Percentiles rank a stretch among this genome's conserved stretches.
Conservation (phyloP, 352 stramenopile genomes). For the Phytopythium sindhum region DNA sequence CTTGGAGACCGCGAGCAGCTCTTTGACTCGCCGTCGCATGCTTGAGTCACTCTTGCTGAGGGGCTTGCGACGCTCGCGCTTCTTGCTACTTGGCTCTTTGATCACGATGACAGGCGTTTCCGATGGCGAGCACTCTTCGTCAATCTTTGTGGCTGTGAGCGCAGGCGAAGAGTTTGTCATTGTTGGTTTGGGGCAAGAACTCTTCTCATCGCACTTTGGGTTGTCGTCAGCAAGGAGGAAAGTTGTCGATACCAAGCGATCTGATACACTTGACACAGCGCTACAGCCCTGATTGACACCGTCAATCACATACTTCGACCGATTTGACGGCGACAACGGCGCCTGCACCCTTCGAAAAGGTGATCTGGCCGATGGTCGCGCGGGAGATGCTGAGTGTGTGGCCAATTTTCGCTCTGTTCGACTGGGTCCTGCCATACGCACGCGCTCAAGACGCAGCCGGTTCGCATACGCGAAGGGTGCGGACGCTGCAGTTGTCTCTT, state of each 20-base stretch:
- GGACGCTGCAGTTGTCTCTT: not conserved
- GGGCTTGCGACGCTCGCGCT: not conserved
- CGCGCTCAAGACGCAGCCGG: conserved; percentile 1
- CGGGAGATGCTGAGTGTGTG: not conserved
- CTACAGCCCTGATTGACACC: not conserved
- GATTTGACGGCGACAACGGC: not conserved
- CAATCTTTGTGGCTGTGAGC: not conserved
- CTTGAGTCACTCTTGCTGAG: not conserved
- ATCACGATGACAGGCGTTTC: not conserved
- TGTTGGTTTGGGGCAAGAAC: not conserved
- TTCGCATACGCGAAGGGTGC: conserved; percentile 4
- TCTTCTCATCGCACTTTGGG: not conserved
- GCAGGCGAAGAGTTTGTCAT: not conserved
- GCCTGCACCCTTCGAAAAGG: not conserved
- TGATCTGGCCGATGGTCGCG: not conserved
- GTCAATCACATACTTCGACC: not conserved
- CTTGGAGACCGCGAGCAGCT: conserved; percentile 5
- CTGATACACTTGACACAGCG: too few species aligned
- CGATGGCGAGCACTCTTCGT: not conserved
- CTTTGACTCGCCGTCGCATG: conserved; percentile 1
- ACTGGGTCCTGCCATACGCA: not conserved
- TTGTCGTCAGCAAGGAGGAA: not conserved
- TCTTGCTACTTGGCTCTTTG: not conserved
- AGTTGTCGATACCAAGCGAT: not conserved
- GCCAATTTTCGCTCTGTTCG: not conserved